Percentiles rank a stretch among this genome's conserved stretches.
phyloP scores from a whole-genome alignment of 176 grass and related monocot species.

The Cymbopogon citratus region DNA sequence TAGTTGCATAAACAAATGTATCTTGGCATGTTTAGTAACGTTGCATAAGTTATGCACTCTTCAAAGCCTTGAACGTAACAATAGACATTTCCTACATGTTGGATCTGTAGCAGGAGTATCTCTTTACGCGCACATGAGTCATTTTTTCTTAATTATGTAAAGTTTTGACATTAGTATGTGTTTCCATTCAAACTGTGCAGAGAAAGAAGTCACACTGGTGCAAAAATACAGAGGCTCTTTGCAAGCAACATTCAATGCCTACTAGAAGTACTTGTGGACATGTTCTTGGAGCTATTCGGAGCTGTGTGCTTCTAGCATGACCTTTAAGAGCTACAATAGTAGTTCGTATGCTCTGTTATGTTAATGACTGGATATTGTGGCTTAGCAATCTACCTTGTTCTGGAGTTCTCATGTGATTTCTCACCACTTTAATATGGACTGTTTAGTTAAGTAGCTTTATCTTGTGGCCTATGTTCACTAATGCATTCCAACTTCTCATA shows the following conservation, averaged over 20 bases:
- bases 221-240: conserved; percentile 35
- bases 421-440: conserved; percentile 19
- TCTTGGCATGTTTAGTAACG: neutral
- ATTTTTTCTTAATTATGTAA: neutral
- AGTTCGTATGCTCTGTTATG: conserved; percentile 8
- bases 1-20: neutral
- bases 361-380: conserved; percentile 10
- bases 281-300: conserved; percentile 8
- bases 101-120: too few species aligned
- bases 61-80: too few species aligned
- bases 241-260: conserved; percentile 21
- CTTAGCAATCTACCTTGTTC: conserved; percentile 17
- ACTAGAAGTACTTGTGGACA: conserved; percentile 31
- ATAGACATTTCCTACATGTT: too few species aligned
- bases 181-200: conserved; percentile 27
- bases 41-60: too few species aligned
- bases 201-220: conserved; percentile 25
- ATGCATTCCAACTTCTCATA: neutral
- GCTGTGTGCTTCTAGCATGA: conserved; percentile 16
- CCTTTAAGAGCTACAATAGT: neutral
- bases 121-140: neutral
- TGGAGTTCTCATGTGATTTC: neutral
- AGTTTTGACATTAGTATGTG: neutral
- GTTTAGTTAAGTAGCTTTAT: conserved; percentile 9
- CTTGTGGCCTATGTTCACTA: conserved; percentile 17